Evolutionary conservation across 73 alveolate genomes (phyloP).

Genomic region (Diophrys appendiculata): DNA sequence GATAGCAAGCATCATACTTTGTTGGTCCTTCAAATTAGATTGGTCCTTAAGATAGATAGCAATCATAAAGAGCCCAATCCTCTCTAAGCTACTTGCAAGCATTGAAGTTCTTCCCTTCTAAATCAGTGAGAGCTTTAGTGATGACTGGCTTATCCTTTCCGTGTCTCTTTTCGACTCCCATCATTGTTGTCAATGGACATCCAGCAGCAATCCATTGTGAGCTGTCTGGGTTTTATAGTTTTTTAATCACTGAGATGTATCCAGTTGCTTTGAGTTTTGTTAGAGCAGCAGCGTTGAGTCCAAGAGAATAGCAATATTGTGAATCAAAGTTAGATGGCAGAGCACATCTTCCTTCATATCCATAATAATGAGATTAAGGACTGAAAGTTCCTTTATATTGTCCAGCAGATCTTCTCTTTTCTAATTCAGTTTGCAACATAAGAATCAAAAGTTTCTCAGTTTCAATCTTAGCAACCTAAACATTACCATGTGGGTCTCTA

Average conservation of each 20-base stretch:
- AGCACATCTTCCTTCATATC: slow-evolving; percentile 99
- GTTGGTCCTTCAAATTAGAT: slow-evolving; percentile 78
- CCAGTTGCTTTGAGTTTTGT: slow-evolving; percentile 68
- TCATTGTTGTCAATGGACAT: slow-evolving; percentile 84
- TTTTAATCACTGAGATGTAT: slow-evolving; percentile 69
- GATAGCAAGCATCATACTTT: slow-evolving; percentile 24
- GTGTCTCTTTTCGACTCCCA: slow-evolving; percentile 87
- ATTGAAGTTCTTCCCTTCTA: slow-evolving; percentile 70
- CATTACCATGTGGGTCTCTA: slow-evolving; percentile 98
- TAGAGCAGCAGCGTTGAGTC: slow-evolving; percentile 83
- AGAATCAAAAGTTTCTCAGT: slow-evolving; percentile 95
- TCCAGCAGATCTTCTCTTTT: slow-evolving; percentile 66
- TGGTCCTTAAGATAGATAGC: slow-evolving; percentile 88
- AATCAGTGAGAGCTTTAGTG: slow-evolving; percentile 83
- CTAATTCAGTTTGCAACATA: slow-evolving; percentile 84
- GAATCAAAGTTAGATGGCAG: slow-evolving; percentile 98
- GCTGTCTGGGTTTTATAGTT: slow-evolving; percentile 46
- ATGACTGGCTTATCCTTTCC: slow-evolving; percentile 90
- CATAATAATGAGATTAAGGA: slow-evolving; percentile 87
- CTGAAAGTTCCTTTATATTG: slow-evolving; percentile 69
- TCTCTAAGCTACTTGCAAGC: slow-evolving; percentile 54
- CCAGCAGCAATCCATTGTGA: slow-evolving; percentile 84
- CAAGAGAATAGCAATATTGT: slow-evolving; percentile 94
- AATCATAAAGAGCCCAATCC: slow-evolving; percentile 52
- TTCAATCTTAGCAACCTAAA: slow-evolving; percentile 95